Evolutionary conservation across 345 rosid genomes (phyloP), one percentile per base, ranked within the genome.

Genomic region (Clausena lansium): DNA sequence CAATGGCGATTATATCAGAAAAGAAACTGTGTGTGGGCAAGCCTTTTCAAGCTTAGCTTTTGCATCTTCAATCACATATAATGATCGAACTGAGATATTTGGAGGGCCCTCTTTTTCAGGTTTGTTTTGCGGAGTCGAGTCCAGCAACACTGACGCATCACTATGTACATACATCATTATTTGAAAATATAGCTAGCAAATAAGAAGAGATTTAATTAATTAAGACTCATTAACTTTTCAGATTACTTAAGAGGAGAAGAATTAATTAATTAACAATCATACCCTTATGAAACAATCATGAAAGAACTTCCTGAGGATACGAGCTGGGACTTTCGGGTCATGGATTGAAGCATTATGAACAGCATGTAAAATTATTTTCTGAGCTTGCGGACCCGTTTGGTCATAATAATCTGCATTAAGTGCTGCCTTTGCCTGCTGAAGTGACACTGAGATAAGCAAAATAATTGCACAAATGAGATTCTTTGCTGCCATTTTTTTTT

Each of bases 81-180:
- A 94, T 71, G 98, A 83, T 24, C 90, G 88, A 32, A 91, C 88
- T 1, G 94, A 90, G 33, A 90, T 72, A 69, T 94, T 92, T 5
- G 98, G 95, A 73, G 94, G 96, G 20, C 94, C 94, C 70, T 89
- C 95, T 82, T 93, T 94, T 89, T 92, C 98, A 36, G 98, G 93
- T 88, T 90, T 84, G 81, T 87, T 91, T 81, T 77, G 75, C 5
- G 77, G 87, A 1, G 92, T 85, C 0, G 95, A 91, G 75, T 89
- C 92, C 38, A 91, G 84, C 87, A 93, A 74, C 76, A 93, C 77
- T 0, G 98, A 94, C 5, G 94, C 95, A 77, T 94, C 97, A 66
- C 98, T 94, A 32, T n/a, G n/a, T 41, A 38, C 15, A 35, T 24
- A 73, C 15, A 45, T 41, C 4, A 19, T 5, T n/a, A n/a, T n/a